Base-by-base conservation (phyloP, 192 early-diverging fungal species). In the Podochytrium sp. region DNA sequence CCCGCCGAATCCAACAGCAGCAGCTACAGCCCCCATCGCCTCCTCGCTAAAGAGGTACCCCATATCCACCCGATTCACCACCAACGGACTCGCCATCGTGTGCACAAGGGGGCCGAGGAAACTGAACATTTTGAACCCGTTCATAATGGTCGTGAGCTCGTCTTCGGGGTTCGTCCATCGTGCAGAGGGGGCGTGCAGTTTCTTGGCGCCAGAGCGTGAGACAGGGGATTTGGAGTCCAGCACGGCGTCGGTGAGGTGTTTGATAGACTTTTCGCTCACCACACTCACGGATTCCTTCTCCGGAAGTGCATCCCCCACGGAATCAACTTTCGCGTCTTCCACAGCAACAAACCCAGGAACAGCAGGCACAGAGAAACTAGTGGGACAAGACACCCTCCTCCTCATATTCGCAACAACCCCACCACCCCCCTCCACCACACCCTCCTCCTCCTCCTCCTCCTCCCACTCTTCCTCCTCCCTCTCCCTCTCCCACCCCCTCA, bases 111-210 rank as follows among this genome's bases (percentile, higher is more conserved):
- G 69, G 2, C 69, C 69, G 10, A 71, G 27, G 37, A 71, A 71
- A 3, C 56, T 23, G 47, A 59, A 71, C 40, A 51, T 30, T 30
- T 71, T 71, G 69, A 71, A 71, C 16, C 55, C 56, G 32, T 71
- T 32, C 69, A 71, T 71, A 23, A 71, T 71, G 32, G 58, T 71
- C 40, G 58, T 57, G 18, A 71, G 38, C 38, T 71, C 69, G 7
- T 47, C 69, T 23, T 71, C 69, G n/a, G 69, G 69, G 37, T 71
- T 71, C 33, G 69, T 32, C 69, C 69, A 71, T 4, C 69, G 53
- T 25, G 42, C 4, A 6, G 7, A 20, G 7, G 10, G 20, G 52
- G 23, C 23, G 60, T 14, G 14, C 60, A 64, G 18, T 33, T 6
- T 33, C 30, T 33, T 7, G 32, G 59, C 14, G 0, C 20, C 10